phyloP scores from a whole-genome alignment of 768 basidiomycete species.

The Boletus sp. region DNA sequence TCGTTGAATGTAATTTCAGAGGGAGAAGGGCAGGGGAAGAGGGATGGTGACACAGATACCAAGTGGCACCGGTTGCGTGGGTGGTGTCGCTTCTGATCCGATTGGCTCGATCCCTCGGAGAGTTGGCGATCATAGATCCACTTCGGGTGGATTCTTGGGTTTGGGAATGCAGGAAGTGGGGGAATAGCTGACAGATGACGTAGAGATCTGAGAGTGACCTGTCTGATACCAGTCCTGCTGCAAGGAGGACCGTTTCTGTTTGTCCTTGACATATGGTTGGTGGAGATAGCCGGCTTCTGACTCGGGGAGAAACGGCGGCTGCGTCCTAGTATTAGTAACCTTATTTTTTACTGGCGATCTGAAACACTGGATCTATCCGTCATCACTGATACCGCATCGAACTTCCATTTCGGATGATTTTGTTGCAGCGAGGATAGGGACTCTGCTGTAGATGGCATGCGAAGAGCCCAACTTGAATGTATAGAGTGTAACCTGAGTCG shows the following conservation, averaged over 20 bases:
- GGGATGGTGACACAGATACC: conserved; percentile 32
- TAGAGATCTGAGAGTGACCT: too few relatives aligned
- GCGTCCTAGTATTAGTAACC: too few relatives aligned
- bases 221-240: too few relatives aligned
- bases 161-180: not conserved
- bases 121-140: not conserved
- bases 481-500: too few relatives aligned
- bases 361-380: not conserved
- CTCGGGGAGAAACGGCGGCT: too few relatives aligned
- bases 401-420: not conserved
- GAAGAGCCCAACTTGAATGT: too few relatives aligned
- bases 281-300: too few relatives aligned
- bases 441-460: not conserved
- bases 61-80: not conserved
- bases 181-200: too few relatives aligned
- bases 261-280: too few relatives aligned
- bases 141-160: not conserved
- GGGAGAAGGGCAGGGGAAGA: conserved; percentile 45
- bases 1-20: conserved; percentile 78
- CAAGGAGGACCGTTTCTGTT: too few relatives aligned
- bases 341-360: too few relatives aligned
- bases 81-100: not conserved
- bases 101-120: not conserved
- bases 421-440: not conserved
- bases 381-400: not conserved